These are phyloP conservation scores for Talaromyces adpressus DNA, from an alignment of 495 filamentous ascomycete genomes.

Conservation along the genomic window DNA sequence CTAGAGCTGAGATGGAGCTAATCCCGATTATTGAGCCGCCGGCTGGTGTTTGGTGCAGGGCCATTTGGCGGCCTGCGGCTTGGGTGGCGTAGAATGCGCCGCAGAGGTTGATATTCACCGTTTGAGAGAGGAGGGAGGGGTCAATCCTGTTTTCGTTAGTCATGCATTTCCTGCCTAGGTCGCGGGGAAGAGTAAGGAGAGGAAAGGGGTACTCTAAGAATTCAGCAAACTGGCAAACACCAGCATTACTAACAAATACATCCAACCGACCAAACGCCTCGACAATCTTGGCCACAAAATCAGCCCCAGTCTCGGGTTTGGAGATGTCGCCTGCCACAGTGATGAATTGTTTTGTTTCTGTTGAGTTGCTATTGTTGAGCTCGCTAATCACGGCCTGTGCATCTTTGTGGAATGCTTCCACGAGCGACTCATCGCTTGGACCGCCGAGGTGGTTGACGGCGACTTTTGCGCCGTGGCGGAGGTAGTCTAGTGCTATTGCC, in stretches of 20 bases:
- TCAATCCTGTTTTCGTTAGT: slow-evolving; percentile 33
- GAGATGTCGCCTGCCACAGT: slow-evolving; percentile 61
- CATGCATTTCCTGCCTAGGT: not conserved
- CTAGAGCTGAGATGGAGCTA: slow-evolving; percentile 75
- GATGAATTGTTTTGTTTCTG: slow-evolving; percentile 39
- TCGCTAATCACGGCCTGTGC: slow-evolving; percentile 28
- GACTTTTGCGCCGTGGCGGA: slow-evolving; percentile 63
- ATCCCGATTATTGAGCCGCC: slow-evolving; percentile 82
- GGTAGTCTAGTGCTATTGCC: slow-evolving; percentile 65
- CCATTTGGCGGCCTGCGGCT: slow-evolving; percentile 78
- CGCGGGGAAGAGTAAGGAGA: not conserved
- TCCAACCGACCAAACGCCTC: slow-evolving; percentile 57
- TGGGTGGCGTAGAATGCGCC: slow-evolving; percentile 83
- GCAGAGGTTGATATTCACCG: slow-evolving; percentile 71
- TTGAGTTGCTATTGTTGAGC: slow-evolving; percentile 11
- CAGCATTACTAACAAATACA: slow-evolving; percentile 83
- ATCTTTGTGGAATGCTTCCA: slow-evolving; percentile 46
- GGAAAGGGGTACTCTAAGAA: slow-evolving; percentile 54
- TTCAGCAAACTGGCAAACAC: slow-evolving; percentile 75
- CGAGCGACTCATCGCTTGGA: slow-evolving; percentile 41
- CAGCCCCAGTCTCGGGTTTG: slow-evolving; percentile 51
- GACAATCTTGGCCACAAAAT: slow-evolving; percentile 51
- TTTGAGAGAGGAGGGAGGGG: slow-evolving; percentile 54
- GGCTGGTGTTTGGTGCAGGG: slow-evolving; percentile 41
- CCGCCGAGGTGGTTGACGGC: slow-evolving; percentile 64